These are phyloP conservation scores for Coemansia sp. DNA, from an alignment of 192 early-diverging fungal genomes.

Conservation along the genomic window DNA sequence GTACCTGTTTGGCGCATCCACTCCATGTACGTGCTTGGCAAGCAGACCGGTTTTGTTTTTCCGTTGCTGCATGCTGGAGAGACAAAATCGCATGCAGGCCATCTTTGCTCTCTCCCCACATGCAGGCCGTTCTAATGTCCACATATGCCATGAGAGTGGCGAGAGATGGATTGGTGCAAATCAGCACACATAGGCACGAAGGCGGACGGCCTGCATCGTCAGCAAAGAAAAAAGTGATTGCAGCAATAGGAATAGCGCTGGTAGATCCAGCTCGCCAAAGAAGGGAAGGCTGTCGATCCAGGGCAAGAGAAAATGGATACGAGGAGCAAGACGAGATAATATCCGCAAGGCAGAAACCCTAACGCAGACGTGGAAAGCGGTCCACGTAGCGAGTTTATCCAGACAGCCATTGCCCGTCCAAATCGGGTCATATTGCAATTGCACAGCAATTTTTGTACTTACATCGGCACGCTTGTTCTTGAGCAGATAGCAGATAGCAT, in stretches of 20 bases:
- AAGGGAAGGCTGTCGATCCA: neutral
- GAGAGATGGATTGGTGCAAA: neutral
- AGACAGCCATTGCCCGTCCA: neutral
- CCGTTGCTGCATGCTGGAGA: neutral
- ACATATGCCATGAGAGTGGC: neutral
- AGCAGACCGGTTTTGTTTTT: neutral
- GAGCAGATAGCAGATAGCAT: slow-evolving; percentile 67
- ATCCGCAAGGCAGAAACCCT: neutral
- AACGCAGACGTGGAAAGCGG: neutral
- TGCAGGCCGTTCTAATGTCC: neutral
- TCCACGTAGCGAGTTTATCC: neutral
- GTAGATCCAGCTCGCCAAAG: neutral
- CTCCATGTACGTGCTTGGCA: neutral
- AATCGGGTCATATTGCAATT: neutral
- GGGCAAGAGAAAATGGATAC: neutral
- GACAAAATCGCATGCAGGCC: neutral
- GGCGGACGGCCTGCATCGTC: neutral
- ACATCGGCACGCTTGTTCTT: slow-evolving; percentile 43
- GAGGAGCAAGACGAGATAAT: neutral
- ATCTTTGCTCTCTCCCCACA: neutral
- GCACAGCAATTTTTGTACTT: slow-evolving; percentile 12
- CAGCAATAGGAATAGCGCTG: slow-evolving; percentile 2
- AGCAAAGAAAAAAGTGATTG: slow-evolving; percentile 4
- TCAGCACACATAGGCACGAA: neutral
- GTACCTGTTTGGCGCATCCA: neutral